Evolutionary conservation across 2,329 filamentous ascomycete genomes (phyloP), one percentile per base, ranked within the genome.

Genomic region (Exophiala mesophila): DNA sequence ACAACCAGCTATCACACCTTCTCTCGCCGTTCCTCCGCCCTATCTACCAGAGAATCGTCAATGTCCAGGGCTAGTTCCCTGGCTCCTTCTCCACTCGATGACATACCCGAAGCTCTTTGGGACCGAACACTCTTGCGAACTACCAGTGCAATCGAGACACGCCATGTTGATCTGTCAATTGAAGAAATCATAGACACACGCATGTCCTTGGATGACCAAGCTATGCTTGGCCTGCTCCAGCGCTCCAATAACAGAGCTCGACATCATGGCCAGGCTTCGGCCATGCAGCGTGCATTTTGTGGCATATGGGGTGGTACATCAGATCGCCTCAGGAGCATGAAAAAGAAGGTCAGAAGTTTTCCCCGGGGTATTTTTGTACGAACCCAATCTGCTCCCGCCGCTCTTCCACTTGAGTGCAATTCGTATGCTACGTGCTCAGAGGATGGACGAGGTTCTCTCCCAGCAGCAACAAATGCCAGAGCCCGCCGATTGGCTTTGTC

Each of bases 161-260:
- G 28, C 23, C 33, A 39, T 35, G 45, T 45, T 2, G 42, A 52
- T 18, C 45, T 52, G n/a, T 52, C 49, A 3, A 44, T 49, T 26
- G 49, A 49, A 17, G 49, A 52, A 28, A 46, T 52, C 12, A 52
- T 42, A 7, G 48, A 45, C 23, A 52, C 49, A 17, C 44, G 36
- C 21, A 36, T 52, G 12, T 52, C 49, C 5, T 33, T 49, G 17
- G 49, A 52, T 17, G 49, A 52, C 10, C 35, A 49, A 34, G 42
- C 26, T 13, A 44, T 52, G 7, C 32, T 34, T 8, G 23, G 23
- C 12, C 23, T 26, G 6, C 23, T 26, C 23, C 23, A 26, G 23
- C 6, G 23, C 6, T 26, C 7, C 12, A 26, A 26, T 6, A 26
- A 12, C 6, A 26, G 23, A 26, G 7, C 23, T 12, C n/a, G n/a